Base-by-base conservation (phyloP, 148 eudicot species). In the Chenopodium album region DNA sequence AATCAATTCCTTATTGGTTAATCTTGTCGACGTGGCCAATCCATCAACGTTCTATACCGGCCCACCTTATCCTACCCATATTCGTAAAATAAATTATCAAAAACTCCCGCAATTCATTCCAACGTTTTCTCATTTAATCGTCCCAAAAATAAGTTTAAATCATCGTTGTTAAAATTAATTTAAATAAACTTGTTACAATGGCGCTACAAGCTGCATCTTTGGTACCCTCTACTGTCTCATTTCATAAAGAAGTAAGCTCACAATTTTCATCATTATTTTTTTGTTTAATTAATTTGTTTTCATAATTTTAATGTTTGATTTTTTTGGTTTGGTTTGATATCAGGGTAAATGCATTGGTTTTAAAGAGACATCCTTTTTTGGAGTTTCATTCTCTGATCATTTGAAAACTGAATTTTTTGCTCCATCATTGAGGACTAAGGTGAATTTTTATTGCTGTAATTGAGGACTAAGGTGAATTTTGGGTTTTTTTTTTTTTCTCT, bases 121-220 rank as follows among this genome's bases (percentile, higher is more conserved):
- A 28, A 28, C 60, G 52, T 4, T 47, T 1, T 41, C 31, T 59
- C 13, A 20, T 47, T 78, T 50, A 31, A 28, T 48, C 73, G 14
- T 68, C 76, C 2, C 81, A 67, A 48, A 48, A 34, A 10, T 65
- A 46, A 44, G 23, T 12, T 41, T 13, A 26, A 48, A 29, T 67
- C 34, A 2, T 34, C 13, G 16, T 50, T 68, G 16, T 64, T 66
- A 34, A 31, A 26, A 52, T 37, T 52, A 5, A 34, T 1, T 71
- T 65, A n/a, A 10, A 47, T 14, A 7, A 64, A 47, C 23, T 37
- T 22, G 7, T 7, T 41, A 9, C 4, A 44, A 91, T 91, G 94
- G 94, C 94, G 47, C 83, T 91, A 3, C 91, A 90, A 80, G 90
- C 92, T 59, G 85, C 93, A 50, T 80, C 88, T 54, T 78, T 90